These are phyloP conservation scores for Globisporangium cederbergense DNA, from an alignment of 352 stramenopile species.

Conservation along the genomic window DNA sequence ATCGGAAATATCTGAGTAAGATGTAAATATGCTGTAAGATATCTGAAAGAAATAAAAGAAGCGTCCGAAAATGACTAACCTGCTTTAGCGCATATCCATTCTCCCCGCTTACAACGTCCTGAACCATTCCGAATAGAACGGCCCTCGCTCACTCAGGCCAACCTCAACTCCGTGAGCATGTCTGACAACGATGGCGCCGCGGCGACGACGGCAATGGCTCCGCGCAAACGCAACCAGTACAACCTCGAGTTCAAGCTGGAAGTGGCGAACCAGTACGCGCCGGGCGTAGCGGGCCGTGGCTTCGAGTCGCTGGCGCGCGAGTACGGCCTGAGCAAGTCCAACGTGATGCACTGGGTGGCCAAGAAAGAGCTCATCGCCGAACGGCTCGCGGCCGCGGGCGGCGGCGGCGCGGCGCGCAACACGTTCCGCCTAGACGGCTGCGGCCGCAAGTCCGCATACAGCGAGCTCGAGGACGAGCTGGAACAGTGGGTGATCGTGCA, in stretches of 20 bases:
- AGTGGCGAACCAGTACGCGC: constrained; percentile 17
- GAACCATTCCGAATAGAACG: constrained; percentile 9
- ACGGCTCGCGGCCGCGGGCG: constrained; percentile 2
- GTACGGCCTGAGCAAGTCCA: constrained; percentile 20
- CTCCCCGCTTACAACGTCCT: constrained; percentile 5
- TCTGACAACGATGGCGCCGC: neutral
- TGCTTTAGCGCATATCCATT: too few relatives aligned
- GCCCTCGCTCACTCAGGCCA: neutral
- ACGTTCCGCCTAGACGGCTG: constrained; percentile 17
- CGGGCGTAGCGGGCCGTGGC: constrained; percentile 5
- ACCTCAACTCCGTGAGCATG: neutral
- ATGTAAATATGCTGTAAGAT: too few relatives aligned
- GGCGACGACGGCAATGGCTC: neutral
- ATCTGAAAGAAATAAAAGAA: too few relatives aligned
- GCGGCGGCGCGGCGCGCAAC: constrained; percentile 5
- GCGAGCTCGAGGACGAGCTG: constrained; percentile 16
- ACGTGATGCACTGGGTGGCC: constrained; percentile 19
- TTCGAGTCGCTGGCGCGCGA: constrained; percentile 20
- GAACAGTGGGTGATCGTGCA: constrained; percentile 14
- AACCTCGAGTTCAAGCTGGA: constrained; percentile 24
- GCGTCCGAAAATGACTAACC: too few relatives aligned
- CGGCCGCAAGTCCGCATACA: constrained; percentile 18
- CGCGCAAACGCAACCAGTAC: constrained; percentile 20
- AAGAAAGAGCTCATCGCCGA: constrained; percentile 13
- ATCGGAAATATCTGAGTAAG: too few relatives aligned